A percentile compares a stretch with the other conserved stretches of the same genome.
These are phyloP conservation scores for Sedum album DNA, from an alignment of 164 flowering plant genomes.

Conservation along the genomic window DNA sequence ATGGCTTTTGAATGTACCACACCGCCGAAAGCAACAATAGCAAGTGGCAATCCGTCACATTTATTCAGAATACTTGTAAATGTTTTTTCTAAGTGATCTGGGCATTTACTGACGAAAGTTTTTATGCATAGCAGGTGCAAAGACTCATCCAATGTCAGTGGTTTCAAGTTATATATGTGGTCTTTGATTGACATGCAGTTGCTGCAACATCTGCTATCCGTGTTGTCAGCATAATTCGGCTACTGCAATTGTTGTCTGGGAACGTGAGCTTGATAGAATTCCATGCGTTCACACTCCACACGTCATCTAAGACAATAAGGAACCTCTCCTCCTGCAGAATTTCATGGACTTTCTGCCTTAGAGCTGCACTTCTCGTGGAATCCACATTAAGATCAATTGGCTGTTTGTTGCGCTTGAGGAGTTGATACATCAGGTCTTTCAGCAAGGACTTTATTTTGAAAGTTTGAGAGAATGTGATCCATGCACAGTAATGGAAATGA, in stretches of 20 bases:
- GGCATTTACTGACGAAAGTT: conserved; percentile 22
- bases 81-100: conserved; percentile 7
- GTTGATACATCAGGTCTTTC: conserved; percentile 17
- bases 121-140: conserved; percentile 15
- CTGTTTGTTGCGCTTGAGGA: conserved; percentile 5
- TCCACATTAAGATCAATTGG: too few species aligned
- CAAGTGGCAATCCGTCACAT: conserved; percentile 24
- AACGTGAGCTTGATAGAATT: conserved; percentile 13
- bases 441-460: conserved; percentile 17
- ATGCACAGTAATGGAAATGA: conserved; percentile 23
- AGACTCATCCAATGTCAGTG: conserved; percentile 7
- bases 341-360: conserved; percentile 17
- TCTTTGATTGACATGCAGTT: neutral
- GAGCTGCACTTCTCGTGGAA: too few species aligned
- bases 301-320: conserved; percentile 35
- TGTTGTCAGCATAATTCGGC: conserved; percentile 28
- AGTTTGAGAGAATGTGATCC: conserved; percentile 27
- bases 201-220: conserved; percentile 24
- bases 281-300: conserved; percentile 25
- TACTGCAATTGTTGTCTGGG: conserved; percentile 19
- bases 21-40: conserved; percentile 21
- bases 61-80: conserved; percentile 9
- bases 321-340: conserved; percentile 24
- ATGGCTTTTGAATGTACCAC: conserved; percentile 10
- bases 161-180: conserved; percentile 8